These are phyloP conservation scores for Dalbergia oliveri DNA, from an alignment of 306 rosid genomes.

Conservation along the genomic window DNA sequence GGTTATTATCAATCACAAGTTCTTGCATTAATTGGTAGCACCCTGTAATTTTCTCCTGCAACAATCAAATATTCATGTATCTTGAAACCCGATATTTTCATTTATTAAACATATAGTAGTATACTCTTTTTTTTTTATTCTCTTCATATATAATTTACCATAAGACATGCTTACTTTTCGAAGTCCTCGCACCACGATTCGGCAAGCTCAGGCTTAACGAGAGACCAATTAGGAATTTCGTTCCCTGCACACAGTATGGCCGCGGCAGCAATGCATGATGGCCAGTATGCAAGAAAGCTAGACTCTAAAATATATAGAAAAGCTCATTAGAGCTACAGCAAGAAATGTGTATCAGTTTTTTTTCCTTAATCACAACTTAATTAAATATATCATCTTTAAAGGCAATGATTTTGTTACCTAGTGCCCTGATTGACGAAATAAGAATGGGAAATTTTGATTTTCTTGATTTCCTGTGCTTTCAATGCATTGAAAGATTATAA, in stretches of 20 bases:
- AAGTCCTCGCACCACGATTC: constrained; percentile 92
- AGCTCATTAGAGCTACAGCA: constrained; percentile 5
- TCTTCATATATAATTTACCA: not conserved
- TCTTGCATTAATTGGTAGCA: constrained; percentile 91
- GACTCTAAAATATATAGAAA: constrained; percentile 61
- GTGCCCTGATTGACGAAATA: no score
- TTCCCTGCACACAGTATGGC: constrained; percentile 88
- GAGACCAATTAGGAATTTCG: constrained; percentile 81
- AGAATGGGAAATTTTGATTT: no score
- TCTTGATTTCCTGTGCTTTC: no score
- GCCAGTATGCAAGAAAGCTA: constrained; percentile 87
- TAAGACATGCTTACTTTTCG: constrained; percentile 74
- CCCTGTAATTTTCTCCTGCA: constrained; percentile 83
- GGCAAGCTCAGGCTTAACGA: constrained; percentile 79
- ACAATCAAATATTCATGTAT: constrained; percentile 26
- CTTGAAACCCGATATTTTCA: constrained; percentile 10
- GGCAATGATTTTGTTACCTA: no score
- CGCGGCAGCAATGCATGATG: constrained; percentile 97
- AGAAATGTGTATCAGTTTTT: not conserved
- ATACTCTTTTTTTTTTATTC: not conserved
- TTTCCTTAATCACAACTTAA: no score
- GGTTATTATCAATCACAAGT: constrained; percentile 57
- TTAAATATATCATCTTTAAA: no score
- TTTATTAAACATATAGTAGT: not conserved
- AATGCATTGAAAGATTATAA: no score